Base-by-base conservation (phyloP, 164 flowering plant genomes). In the Umbellularia californica region DNA sequence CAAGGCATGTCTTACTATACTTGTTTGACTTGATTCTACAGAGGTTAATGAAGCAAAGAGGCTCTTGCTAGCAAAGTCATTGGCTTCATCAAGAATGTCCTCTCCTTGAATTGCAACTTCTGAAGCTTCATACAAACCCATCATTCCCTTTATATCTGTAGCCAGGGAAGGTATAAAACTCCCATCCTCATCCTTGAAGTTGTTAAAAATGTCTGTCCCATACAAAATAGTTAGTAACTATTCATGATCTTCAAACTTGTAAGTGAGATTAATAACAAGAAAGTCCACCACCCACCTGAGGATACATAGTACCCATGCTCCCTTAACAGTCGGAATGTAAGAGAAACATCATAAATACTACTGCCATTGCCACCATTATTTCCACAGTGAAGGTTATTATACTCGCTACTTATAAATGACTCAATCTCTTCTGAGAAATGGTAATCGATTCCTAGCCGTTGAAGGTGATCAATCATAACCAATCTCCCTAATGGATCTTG, bases 71-170 rank as follows among this genome's bases (percentile, higher is more conserved):
- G 85, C 76, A 55, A 85, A 85, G 0, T 70, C 64, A 50, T 30
- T 70, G 14, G 86, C 89, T 74, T 87, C 83, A 14, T 87, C 88
- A 1, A 91, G 85, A 51, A 80, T 74, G 20, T 80, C 64, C 72
- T 89, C 95, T 28, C 88, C 93, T 58, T 78, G 75, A 17, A 82
- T 58, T 24, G 79, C 73, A 20, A 83, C 73, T 11, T 74, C 72
- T 70, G 85, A 71, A 5, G 86, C 84, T 76, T 84, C 87, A 67
- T 78, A 84, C 25, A 85, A 65, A 58, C 75, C 69, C 76, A 80
- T 64, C 62, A 82, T 51, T 63, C 85, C 85, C 14, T 25, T 69
- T 2, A 78, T 28, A 68, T 83, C 85, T 68, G 71, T 47, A 1
- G 27, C 50, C 58, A 77, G 25, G 11, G 30, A 19, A 14, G 7